Conservation (phyloP, 2,329 filamentous ascomycete genomes). For the Pseudopyricularia cyperi region DNA sequence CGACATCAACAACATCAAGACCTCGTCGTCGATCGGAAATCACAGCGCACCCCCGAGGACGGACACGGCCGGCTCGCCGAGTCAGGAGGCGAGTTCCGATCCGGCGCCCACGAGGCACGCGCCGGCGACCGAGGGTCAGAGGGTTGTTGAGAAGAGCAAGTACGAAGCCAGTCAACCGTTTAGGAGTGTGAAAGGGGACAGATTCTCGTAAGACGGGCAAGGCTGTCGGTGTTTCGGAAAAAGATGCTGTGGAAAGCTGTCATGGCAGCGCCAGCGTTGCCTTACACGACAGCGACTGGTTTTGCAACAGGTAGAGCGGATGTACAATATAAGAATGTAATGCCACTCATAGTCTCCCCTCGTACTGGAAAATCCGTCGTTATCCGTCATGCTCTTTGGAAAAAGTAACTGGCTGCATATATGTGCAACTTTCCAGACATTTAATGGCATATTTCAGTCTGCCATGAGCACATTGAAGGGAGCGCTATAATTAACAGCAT, state of each 20-base stretch:
- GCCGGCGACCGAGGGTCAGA: conserved; percentile 55
- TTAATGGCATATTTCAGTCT: no score
- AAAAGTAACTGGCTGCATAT: not conserved
- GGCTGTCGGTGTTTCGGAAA: not conserved
- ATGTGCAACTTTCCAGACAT: no score
- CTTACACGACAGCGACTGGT: not conserved
- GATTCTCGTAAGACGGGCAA: conserved; percentile 48
- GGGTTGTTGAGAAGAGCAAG: conserved; percentile 68
- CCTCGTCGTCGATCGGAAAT: conserved; percentile 15
- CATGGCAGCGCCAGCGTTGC: not conserved
- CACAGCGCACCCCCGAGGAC: conserved; percentile 34
- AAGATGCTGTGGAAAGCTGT: no score
- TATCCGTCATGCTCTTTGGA: not conserved
- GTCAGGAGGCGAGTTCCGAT: conserved; percentile 60
- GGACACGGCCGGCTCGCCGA: conserved; percentile 48
- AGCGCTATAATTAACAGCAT: no score
- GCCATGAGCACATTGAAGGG: no score
- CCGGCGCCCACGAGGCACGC: conserved; percentile 79
- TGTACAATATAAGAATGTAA: not conserved
- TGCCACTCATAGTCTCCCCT: not conserved
- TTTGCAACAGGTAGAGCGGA: not conserved
- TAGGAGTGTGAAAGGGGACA: conserved; percentile 68
- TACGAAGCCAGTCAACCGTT: conserved; percentile 74
- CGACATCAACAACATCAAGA: conserved; percentile 20
- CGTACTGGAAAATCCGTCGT: not conserved